phyloP scores from a whole-genome alignment of 108 stramenopile genomes.

The Phaeodactylum tricornutum region DNA sequence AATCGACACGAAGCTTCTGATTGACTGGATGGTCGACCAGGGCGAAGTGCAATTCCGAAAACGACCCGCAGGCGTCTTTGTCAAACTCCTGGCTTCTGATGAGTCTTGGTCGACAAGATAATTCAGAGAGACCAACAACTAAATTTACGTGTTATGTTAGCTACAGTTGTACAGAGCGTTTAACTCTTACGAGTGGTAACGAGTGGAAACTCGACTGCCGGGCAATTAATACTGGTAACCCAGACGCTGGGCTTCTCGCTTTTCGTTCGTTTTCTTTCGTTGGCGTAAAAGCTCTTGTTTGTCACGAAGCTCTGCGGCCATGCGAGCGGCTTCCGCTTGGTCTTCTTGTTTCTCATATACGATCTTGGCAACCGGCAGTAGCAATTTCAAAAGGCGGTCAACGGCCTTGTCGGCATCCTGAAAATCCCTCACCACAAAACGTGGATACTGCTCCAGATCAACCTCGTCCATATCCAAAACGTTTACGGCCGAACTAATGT shows the following conservation, averaged over 20 bases:
- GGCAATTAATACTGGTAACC: conserved; percentile 3
- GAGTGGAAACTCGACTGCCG: no score
- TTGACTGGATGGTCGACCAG: neutral
- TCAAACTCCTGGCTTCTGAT: neutral
- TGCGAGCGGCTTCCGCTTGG: conserved; percentile 62
- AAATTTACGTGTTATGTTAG: neutral
- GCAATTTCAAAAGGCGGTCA: conserved; percentile 54
- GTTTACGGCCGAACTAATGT: conserved; percentile 61
- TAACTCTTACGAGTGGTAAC: no score
- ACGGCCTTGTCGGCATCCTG: conserved; percentile 21
- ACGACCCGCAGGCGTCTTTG: neutral
- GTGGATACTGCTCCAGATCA: conserved; percentile 59
- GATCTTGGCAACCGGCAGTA: conserved; percentile 63
- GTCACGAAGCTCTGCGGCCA: conserved; percentile 39
- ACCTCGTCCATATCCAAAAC: conserved; percentile 57
- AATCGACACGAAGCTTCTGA: neutral
- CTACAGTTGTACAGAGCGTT: neutral
- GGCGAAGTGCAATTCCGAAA: neutral
- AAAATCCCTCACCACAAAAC: conserved; percentile 54
- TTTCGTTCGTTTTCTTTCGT: conserved; percentile 3
- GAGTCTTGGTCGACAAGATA: no score
- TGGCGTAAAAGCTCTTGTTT: neutral
- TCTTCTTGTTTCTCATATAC: conserved; percentile 58
- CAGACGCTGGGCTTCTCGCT: neutral
- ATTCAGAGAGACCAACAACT: neutral